phyloP scores from a whole-genome alignment of 169 alveolate genomes.

The Plasmodium ovale region DNA sequence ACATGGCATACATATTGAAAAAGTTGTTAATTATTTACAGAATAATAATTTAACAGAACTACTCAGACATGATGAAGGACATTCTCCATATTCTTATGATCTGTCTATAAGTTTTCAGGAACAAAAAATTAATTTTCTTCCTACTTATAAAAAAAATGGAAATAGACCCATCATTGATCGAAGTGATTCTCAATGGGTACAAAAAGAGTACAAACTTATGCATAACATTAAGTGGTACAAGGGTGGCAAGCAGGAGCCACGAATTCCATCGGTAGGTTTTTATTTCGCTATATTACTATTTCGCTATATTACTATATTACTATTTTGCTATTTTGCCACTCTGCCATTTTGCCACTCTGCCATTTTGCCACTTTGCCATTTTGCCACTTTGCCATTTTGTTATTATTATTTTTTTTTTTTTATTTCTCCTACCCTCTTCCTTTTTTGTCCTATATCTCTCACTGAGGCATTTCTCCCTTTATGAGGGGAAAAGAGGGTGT shows the following conservation, averaged over 20 bases:
- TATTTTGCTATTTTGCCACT: not conserved
- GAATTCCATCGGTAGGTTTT: constrained; percentile 85
- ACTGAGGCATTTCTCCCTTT: no score
- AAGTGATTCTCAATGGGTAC: constrained; percentile 81
- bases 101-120: constrained; percentile 83
- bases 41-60: constrained; percentile 59
- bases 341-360: no score
- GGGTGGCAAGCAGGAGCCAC: constrained; percentile 81
- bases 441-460: no score
- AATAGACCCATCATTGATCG: constrained; percentile 83
- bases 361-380: no score
- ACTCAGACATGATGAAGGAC: constrained; percentile 59
- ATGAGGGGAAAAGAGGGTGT: no score
- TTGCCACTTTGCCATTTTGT: no score
- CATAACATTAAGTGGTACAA: constrained; percentile 88
- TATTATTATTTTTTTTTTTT: no score
- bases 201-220: constrained; percentile 83
- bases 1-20: constrained; percentile 61
- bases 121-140: constrained; percentile 83
- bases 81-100: constrained; percentile 39
- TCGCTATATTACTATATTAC: constrained; percentile 1
- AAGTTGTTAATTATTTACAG: constrained; percentile 69
- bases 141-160: constrained; percentile 89
- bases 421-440: no score
- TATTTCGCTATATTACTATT: not conserved